A percentile compares a stretch with the other conserved stretches of the same genome.
Evolutionary conservation across 768 basidiomycete species (phyloP).

Genomic region (Psilocybe sp.): DNA sequence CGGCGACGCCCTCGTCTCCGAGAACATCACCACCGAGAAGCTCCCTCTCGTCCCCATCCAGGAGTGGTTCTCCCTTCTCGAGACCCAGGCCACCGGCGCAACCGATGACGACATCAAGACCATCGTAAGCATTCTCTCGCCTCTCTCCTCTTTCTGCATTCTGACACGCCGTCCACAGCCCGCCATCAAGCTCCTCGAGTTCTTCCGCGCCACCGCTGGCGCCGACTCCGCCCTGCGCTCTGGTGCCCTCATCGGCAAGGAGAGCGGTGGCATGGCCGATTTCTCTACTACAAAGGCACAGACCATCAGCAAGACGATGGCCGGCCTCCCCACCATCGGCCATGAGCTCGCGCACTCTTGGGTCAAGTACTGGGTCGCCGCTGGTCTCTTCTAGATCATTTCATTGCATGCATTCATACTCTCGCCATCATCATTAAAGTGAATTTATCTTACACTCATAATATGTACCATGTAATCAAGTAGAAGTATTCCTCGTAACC

Average conservation of each 20-base stretch:
- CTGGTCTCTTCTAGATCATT: neutral
- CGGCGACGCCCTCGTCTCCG: conserved; percentile 9
- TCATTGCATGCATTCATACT: too few species aligned
- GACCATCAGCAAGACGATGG: conserved; percentile 1
- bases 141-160: neutral
- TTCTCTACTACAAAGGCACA: conserved; percentile 1
- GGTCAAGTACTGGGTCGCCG: conserved; percentile 1
- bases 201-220: conserved; percentile 17
- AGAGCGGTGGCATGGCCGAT: conserved; percentile 2
- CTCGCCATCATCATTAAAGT: too few species aligned
- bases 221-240: neutral
- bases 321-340: conserved; percentile 1
- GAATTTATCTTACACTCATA: too few species aligned
- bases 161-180: conserved; percentile 20
- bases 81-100: neutral
- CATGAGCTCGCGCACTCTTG: neutral
- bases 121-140: conserved; percentile 7
- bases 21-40: neutral
- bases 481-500: too few species aligned
- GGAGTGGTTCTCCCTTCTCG: conserved; percentile 16
- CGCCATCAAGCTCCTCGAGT: conserved; percentile 30
- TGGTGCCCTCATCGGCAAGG: neutral
- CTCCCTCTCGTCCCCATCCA: conserved; percentile 10
- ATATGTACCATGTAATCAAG: too few species aligned
- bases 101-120: conserved; percentile 3